Percentiles rank a stretch among this genome's conserved stretches.
Evolutionary conservation across 192 early-diverging fungal species (phyloP).

Genomic region (Podila verticillata): DNA sequence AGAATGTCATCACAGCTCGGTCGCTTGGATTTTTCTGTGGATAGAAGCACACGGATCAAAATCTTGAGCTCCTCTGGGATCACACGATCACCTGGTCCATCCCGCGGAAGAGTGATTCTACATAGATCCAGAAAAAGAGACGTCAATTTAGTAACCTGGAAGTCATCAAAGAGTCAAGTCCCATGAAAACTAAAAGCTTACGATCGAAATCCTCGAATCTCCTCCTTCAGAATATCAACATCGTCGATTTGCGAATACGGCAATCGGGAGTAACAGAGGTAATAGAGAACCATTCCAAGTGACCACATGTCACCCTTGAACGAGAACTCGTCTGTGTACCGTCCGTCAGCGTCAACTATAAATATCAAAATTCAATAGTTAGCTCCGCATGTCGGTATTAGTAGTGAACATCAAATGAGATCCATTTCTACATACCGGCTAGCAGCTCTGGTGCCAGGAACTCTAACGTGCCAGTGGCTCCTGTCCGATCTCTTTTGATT

Average conservation of each 20-base stretch:
- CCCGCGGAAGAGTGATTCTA: constrained; percentile 27
- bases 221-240: constrained; percentile 82
- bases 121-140: not conserved
- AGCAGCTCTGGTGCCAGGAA: constrained; percentile 92
- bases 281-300: constrained; percentile 93
- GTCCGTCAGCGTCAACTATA: constrained; percentile 67
- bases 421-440: constrained; percentile 25
- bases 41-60: constrained; percentile 65
- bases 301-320: constrained; percentile 95
- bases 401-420: no score
- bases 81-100: constrained; percentile 28
- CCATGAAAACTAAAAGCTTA: constrained; percentile 13
- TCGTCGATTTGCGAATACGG: constrained; percentile 91
- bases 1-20: constrained; percentile 73
- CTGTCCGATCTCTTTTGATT: constrained; percentile 81
- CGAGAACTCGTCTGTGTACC: constrained; percentile 81
- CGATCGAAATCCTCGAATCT: constrained; percentile 77
- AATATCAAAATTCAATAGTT: not conserved
- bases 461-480: constrained; percentile 94
- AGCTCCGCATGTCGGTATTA: no score
- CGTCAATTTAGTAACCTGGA: not conserved
- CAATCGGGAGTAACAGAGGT: constrained; percentile 85
- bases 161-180: no score
- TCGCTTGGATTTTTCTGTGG: constrained; percentile 62
- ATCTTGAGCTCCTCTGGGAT: constrained; percentile 67